These are phyloP conservation scores for Pichia inconspicua DNA, from an alignment of 1,139 yeast species.

Conservation along the genomic window DNA sequence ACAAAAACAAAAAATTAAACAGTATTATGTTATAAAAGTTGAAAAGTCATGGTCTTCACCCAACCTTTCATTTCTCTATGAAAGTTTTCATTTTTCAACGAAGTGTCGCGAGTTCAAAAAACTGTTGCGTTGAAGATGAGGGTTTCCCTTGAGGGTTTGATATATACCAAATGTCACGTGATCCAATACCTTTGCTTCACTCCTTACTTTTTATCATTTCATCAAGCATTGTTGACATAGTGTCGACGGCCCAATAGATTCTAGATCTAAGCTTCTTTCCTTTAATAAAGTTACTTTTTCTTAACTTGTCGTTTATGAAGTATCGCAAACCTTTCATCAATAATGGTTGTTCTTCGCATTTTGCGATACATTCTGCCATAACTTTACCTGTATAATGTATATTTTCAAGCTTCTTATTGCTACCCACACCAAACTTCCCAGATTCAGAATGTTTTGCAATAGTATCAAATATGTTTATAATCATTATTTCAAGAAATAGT, in stretches of 20 bases:
- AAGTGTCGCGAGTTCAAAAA: neutral
- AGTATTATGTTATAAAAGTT: neutral
- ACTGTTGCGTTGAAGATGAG: neutral
- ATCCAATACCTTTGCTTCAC: no score
- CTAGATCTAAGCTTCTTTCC: constrained; percentile 55
- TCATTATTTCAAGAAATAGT: constrained; percentile 64
- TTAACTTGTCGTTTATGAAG: constrained; percentile 51
- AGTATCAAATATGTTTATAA: constrained; percentile 59
- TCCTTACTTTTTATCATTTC: no score
- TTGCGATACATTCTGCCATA: constrained; percentile 47
- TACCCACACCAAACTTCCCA: constrained; percentile 43
- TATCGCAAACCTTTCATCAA: constrained; percentile 67
- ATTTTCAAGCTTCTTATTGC: constrained; percentile 30
- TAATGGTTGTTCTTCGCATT: constrained; percentile 55
- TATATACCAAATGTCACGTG: no score
- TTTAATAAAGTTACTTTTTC: constrained; percentile 42
- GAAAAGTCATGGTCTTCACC: neutral
- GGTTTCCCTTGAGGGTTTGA: neutral
- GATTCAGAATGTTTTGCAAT: constrained; percentile 59
- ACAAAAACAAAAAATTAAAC: neutral
- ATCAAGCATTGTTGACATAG: constrained; percentile 47
- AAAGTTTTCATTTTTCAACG: neutral
- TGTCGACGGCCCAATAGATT: constrained; percentile 63
- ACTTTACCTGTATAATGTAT: constrained; percentile 46
- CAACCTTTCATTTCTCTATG: neutral